Evolutionary conservation across 345 rosid genomes (phyloP), one percentile per base, ranked within the genome.

Genomic region (Gossypium arboreum): DNA sequence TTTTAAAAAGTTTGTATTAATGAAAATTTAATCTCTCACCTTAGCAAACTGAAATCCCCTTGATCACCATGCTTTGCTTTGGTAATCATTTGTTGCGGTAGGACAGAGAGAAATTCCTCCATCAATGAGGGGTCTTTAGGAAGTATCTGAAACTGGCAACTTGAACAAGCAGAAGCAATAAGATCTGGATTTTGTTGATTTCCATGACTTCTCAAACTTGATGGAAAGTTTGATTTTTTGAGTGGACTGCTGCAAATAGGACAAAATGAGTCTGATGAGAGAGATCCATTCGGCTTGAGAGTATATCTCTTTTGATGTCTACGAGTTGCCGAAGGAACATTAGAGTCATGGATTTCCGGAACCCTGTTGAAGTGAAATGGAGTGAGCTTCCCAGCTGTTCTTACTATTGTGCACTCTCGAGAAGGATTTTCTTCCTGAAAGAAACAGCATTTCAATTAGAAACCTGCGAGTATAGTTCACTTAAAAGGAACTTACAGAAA

Each of bases 391-490:
- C 89, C 98, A 78, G 97, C 96, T 51, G 99, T 91, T 20, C 96
- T 86, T 27, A 93, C 92, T 68, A 93, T 93, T 0, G 94, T 91
- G 80, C 88, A 79, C 82, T 95, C 99, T 2, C 98, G 88, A 66
- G 98, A 89, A 75, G 94, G 91, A 78, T 93, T 89, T 80, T 95
- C 99, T 84, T 88, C 86, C 99, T 95, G 89, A 72, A 80, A 85
- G 11, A 20, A 72, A 51, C 41, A 72, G 15, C 41, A 59, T 15
- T 64, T 76, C 22, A 43, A 65, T 69, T 55, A 75, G 54, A 52
- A 47, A 17, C 44, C 44, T 50, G 20, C 72, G 2, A 51, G 58
- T 52, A 18, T 68, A 27, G 41, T 72, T 74, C 27, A 17, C 34
- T 43, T 34, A 75, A 55, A 44, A 63, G 17, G 9, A 79, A 56